Base-by-base conservation (phyloP, 805 yeast genomes). In the Cyberlindnera suaveolens region DNA sequence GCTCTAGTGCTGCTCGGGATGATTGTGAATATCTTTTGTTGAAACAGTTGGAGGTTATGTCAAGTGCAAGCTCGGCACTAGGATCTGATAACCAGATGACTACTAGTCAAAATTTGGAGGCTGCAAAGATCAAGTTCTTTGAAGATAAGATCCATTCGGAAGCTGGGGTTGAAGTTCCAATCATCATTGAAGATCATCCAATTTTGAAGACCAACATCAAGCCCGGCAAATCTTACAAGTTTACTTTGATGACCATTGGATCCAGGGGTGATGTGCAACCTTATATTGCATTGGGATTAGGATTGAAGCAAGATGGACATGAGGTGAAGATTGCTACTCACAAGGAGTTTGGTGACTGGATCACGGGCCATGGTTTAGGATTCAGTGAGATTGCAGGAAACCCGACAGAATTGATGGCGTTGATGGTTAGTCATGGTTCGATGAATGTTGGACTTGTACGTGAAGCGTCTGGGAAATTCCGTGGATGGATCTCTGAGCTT, bases 231-330 rank as follows among this genome's bases (percentile, higher is more conserved):
- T 63, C 78, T 3, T 74, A 73, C 52, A 74, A 72, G 26, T 75
- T 90, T 55, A 81, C 85, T 0, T 65, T 88, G 38, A 63, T 91
- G 45, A 91, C 97, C 0, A 91, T 91, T 54, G 98, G 98, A 0
- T 88, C 96, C 0, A 72, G 98, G 45, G 98, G 98, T 30, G 98
- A 91, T 63, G 97, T 91, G 6, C 98, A 91, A 63, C 98, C 98
- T 0, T 91, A 89, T 60, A 84, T 91, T 51, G 91, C 97, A 0
- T 64, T 91, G n/a, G 93, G 87, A 0, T 78, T 80, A 51, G 96
- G 90, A 0, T 67, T 91, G 35, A 62, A 78, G 38, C 69, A 67
- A 19, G 96, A 91, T 52, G 97, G 97, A 0, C 97, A 91, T 58
- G 62, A 64, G 16, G 95, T 87, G 2, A 79, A 80, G 23, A 90